Percentiles rank a stretch among this genome's conserved stretches.
phyloP scores from a whole-genome alignment of 208 protist species.

The Trypanosoma brucei region DNA sequence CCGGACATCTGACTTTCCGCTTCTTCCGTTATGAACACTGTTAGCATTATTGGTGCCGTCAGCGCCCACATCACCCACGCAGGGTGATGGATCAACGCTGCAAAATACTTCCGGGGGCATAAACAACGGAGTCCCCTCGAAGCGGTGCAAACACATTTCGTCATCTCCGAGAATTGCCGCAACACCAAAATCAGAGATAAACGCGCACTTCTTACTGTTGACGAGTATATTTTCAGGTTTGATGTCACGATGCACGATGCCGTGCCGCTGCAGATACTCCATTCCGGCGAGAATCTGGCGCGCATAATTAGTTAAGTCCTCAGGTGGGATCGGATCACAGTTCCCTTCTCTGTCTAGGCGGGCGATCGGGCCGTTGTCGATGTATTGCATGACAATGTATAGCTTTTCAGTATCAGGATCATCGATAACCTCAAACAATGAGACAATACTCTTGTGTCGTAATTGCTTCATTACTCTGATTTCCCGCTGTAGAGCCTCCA shows the following conservation, averaged over 20 bases:
- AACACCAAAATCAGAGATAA: constrained; percentile 26
- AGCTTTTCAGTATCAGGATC: constrained; percentile 85
- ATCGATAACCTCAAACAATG: constrained; percentile 94
- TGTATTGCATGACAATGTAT: constrained; percentile 92
- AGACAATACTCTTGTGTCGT: constrained; percentile 92
- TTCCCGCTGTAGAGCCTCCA: constrained; percentile 61
- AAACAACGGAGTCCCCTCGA: constrained; percentile 48
- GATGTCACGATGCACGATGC: constrained; percentile 53
- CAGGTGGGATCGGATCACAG: constrained; percentile 29
- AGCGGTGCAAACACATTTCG: constrained; percentile 13
- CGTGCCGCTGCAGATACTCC: constrained; percentile 21
- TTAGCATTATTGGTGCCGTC: background rate
- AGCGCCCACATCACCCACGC: background rate
- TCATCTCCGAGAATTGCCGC: constrained; percentile 20
- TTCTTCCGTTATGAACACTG: background rate
- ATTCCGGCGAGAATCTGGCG: constrained; percentile 21
- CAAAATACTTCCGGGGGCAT: constrained; percentile 39
- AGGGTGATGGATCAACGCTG: background rate
- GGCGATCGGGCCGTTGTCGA: constrained; percentile 56
- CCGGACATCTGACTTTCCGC: background rate
- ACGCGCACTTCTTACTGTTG: constrained; percentile 9
- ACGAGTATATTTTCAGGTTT: constrained; percentile 70
- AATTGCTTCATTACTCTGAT: constrained; percentile 95
- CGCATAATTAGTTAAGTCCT: constrained; percentile 22
- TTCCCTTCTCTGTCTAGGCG: constrained; percentile 23